Conservation (phyloP, 495 filamentous ascomycete genomes). For the Echria macrotheca region DNA sequence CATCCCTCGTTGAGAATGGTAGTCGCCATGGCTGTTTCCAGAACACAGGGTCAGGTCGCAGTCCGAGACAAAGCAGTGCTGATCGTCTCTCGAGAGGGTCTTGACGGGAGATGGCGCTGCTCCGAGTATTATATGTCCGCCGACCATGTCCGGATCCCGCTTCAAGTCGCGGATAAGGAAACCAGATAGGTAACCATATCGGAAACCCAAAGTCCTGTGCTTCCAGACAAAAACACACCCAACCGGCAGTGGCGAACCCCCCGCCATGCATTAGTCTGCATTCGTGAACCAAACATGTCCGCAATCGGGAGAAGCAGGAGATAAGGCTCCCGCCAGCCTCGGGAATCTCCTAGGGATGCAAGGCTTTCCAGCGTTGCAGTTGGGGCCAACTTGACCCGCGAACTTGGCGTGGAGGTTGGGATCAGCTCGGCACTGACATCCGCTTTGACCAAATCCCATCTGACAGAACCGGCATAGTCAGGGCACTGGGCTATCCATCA, state of each 20-base stretch:
- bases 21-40: background rate
- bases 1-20: constrained; percentile 1
- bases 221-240: background rate
- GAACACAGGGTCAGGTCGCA: no score
- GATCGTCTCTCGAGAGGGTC: no score
- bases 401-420: background rate
- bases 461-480: background rate
- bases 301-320: background rate
- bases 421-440: background rate
- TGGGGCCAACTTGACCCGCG: background rate
- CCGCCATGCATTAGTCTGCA: background rate
- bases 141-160: no score
- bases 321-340: background rate
- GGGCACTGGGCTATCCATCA: background rate
- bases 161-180: no score
- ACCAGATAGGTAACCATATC: no score
- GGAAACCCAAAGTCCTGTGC: no score
- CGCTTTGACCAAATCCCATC: background rate
- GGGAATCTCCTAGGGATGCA: no score
- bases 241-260: background rate
- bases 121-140: no score
- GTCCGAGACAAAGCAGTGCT: no score
- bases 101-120: no score
- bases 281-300: background rate
- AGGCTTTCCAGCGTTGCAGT: background rate